phyloP scores from a whole-genome alignment of 1,284 basidiomycete species.

The Apiotrichum siamense region DNA sequence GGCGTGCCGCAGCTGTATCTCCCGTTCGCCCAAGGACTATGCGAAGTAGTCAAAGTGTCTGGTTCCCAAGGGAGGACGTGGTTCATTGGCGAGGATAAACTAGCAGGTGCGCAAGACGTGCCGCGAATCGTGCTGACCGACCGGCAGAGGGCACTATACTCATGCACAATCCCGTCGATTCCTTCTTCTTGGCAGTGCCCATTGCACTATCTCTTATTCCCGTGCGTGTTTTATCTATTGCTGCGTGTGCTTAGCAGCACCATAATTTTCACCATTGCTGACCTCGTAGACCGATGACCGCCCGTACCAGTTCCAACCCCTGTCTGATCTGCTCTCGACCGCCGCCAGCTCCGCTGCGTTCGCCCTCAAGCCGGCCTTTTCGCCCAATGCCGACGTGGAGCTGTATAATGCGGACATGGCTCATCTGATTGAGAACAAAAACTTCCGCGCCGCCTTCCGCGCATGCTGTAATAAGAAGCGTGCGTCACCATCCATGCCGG shows the following conservation, averaged over 20 bases:
- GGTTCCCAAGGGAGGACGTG: conserved; percentile 35
- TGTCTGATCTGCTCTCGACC: conserved; percentile 34
- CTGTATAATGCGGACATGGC: conserved; percentile 31
- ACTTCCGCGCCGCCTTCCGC: conserved; percentile 28
- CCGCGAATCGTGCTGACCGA: neutral
- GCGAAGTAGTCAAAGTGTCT: conserved; percentile 32
- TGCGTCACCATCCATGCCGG: conserved; percentile 8
- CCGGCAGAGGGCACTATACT: conserved; percentile 36
- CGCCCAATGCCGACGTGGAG: conserved; percentile 4
- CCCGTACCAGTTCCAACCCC: conserved; percentile 32
- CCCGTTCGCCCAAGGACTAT: conserved; percentile 20
- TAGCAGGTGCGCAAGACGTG: conserved; percentile 26
- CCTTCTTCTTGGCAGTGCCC: conserved; percentile 39
- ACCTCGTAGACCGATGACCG: neutral
- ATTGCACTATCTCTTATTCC: conserved; percentile 27
- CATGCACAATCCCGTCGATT: conserved; percentile 37
- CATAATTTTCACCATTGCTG: too few species aligned
- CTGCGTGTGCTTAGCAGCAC: too few species aligned
- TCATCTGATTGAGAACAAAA: conserved; percentile 21
- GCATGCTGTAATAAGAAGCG: conserved; percentile 40
- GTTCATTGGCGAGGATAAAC: conserved; percentile 35
- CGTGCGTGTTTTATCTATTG: too few species aligned
- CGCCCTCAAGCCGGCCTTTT: conserved; percentile 27
- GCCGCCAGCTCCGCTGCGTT: conserved; percentile 17
- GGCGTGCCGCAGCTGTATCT: conserved; percentile 39